Base-by-base conservation (phyloP, 176 grass and related monocot genomes). In the Carex scoparia region DNA sequence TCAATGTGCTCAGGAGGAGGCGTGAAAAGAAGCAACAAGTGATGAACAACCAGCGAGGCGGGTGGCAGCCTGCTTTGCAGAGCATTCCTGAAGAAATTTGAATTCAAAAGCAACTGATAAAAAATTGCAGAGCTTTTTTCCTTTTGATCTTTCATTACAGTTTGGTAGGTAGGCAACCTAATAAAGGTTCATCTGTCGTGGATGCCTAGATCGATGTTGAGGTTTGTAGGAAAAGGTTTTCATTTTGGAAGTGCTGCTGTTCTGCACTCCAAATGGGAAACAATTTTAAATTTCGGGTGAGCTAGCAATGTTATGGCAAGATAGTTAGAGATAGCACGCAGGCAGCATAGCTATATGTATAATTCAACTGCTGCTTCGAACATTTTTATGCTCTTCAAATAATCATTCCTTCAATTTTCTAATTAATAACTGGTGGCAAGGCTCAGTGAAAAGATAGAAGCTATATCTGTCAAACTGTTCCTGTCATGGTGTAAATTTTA, bases 161-260 rank as follows among this genome's bases (percentile, higher is more conserved):
- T 58, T 30, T 79, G 48, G 9, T 58, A 57, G 74, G 74, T 58
- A 57, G 74, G 74, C 74, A 37, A 32, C 23, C 14, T 16, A 28
- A 23, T 23, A 23, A 23, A 48, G 11, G 23, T 31, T 30, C 54
- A 55, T 54, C 31, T 76, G 23, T 55, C 19, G 27, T 30, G 19
- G 46, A 53, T 82, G 79, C 40, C 61, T 82, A 82, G 35, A 23
- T 23, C 23, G 23, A 64, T 19, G n/a, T 82, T 18, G 35, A 82
- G 61, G n/a, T 61, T 61, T 33, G 55, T 46, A 82, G 57, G 11
- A 74, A 42, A 28, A 23, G 23, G 54, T 57, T 53, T 86, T 81
- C 65, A 60, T 38, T 61, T 15, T 13, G 84, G 72, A 81, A 90
- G 88, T 88, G 91, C 86, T 88, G 71, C 88, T 84, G 71, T 64